Conservation (phyloP, 192 early-diverging fungal genomes). For the Coemansia sp. region DNA sequence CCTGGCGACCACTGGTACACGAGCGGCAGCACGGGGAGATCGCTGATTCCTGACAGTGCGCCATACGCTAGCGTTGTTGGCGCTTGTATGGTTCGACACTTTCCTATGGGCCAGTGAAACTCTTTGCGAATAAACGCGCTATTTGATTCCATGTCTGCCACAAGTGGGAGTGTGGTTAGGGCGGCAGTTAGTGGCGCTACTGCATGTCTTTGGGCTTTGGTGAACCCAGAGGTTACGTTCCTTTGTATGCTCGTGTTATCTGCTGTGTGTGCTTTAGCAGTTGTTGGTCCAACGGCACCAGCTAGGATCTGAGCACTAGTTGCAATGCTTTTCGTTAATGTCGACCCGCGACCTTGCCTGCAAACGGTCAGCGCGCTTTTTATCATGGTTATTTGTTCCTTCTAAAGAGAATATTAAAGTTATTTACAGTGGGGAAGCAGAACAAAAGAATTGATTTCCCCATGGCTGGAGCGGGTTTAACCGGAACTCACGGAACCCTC, state of each 20-base stretch:
- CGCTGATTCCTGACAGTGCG: slow-evolving; percentile 10
- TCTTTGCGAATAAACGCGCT: slow-evolving; percentile 19
- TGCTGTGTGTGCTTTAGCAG: not conserved
- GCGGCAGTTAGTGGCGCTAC: slow-evolving; percentile 1
- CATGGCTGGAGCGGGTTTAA: not conserved
- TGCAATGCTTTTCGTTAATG: not conserved
- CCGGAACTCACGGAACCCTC: not conserved
- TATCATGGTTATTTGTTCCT: not conserved
- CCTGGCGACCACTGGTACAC: slow-evolving; percentile 28
- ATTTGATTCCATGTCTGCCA: slow-evolving; percentile 11
- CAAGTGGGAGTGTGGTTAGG: slow-evolving; percentile 10
- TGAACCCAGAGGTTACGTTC: not conserved
- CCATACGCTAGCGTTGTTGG: slow-evolving; percentile 31
- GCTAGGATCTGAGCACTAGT: not conserved
- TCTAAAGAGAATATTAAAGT: not conserved
- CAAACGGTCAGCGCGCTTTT: not conserved
- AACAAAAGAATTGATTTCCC: not conserved
- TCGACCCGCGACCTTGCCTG: not conserved
- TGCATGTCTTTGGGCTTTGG: not conserved
- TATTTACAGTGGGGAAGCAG: not conserved
- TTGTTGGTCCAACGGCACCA: not conserved
- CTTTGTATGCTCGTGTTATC: slow-evolving; percentile 1
- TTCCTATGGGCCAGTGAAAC: slow-evolving; percentile 38
- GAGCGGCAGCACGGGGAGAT: slow-evolving; percentile 23
- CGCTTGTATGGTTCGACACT: slow-evolving; percentile 18